Evolutionary conservation across 306 rosid species (phyloP).

Genomic region (Vigna trinervia): DNA sequence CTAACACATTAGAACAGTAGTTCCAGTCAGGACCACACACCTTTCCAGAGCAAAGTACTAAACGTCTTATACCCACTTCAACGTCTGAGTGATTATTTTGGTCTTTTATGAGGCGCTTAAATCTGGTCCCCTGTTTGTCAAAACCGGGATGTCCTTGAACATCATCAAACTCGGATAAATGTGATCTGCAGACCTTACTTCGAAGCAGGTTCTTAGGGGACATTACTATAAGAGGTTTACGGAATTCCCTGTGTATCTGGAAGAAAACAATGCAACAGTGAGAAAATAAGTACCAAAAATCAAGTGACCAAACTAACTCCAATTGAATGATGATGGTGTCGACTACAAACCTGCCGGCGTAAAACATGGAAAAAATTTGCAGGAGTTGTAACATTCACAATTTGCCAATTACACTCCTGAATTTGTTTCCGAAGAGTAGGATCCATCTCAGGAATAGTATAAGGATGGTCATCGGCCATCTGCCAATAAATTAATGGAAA

Average conservation of each 20-base stretch:
- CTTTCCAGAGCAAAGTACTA: conserved; percentile 94
- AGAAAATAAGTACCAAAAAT: conserved; percentile 36
- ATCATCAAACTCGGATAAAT: conserved; percentile 93
- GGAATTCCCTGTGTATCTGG: conserved; percentile 89
- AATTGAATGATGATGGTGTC: conserved; percentile 29
- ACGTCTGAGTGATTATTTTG: conserved; percentile 74
- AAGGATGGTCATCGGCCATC: conserved; percentile 96
- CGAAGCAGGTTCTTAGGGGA: conserved; percentile 93
- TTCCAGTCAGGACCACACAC: conserved; percentile 42
- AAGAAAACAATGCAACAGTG: not conserved
- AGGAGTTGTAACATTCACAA: conserved; percentile 93
- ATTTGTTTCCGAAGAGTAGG: conserved; percentile 88
- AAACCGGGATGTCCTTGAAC: conserved; percentile 95
- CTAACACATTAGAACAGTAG: conserved; percentile 3
- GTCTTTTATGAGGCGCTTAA: conserved; percentile 92
- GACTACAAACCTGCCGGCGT: conserved; percentile 81
- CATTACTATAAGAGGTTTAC: conserved; percentile 93
- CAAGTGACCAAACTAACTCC: conserved; percentile 34
- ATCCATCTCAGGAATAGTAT: conserved; percentile 94
- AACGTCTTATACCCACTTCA: conserved; percentile 83
- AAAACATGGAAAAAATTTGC: conserved; percentile 96
- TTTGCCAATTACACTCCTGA: conserved; percentile 95
- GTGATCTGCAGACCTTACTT: conserved; percentile 86
- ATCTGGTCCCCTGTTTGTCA: conserved; percentile 96
- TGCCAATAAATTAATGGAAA: conserved; percentile 47